Base-by-base conservation (phyloP, 164 flowering plant species). In the Macadamia tetraphylla region DNA sequence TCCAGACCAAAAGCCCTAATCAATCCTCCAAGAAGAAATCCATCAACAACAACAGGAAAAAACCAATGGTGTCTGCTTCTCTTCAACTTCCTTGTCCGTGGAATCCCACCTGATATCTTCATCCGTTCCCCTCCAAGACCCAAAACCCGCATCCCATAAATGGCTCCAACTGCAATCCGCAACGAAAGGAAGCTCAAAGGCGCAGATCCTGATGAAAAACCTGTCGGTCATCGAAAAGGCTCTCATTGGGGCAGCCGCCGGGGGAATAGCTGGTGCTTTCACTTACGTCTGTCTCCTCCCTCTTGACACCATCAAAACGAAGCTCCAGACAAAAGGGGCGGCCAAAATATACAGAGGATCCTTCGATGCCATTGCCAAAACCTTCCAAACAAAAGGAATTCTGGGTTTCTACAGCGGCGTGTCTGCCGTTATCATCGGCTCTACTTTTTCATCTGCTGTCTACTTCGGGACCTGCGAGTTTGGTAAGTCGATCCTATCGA, bases 391-490 rank as follows among this genome's bases (percentile, higher is more conserved):
- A 0, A 79, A 79, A 15, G 99, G 99, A 13, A 76, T 94, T 64
- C 67, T 83, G 5, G 99, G 99, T 63, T 92, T 94, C 71, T 92
- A 92, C 73, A 80, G 90, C 30, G 99, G 99, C 29, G 75, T 94
- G 5, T 90, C 95, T n/a, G 99, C 99, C 0, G 98, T 89, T 2
- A 79, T 92, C 35, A 87, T 94, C 1, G 99, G 99, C 5, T 94
- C 99, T 0, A 75, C 98, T 1, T 75, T 71, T 23, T 94, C 99
- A 8, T 92, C 98, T 1, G 97, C 99, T 3, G 81, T 94, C 6
- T 94, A 94, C 72, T 94, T 94, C 61, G 99, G 98, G 7, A 94
- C 98, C 9, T 94, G 98, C 67, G 98, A 94, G 83, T 89, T 91
- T 51, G 98, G 95, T 15, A 94, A 94, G 76, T 92, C 97, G 14